Evolutionary conservation across 176 grass and related monocot species (phyloP).

Genomic region (Puya raimondii): DNA sequence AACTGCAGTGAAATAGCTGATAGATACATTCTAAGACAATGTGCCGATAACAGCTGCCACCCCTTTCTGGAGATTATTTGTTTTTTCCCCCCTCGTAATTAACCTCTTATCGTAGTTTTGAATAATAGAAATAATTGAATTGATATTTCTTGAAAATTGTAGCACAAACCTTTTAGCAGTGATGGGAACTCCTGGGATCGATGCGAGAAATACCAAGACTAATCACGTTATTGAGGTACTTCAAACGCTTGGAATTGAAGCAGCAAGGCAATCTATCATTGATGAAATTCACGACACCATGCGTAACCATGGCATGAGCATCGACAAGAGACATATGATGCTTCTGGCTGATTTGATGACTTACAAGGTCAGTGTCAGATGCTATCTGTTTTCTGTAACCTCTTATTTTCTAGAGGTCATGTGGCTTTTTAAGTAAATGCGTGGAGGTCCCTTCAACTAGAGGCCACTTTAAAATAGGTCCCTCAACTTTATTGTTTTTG

Average conservation of each 20-base stretch:
- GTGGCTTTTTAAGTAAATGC: too few relatives aligned
- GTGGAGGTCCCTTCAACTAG: too few relatives aligned
- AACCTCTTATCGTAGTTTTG: not conserved
- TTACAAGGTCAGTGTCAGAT: constrained; percentile 51
- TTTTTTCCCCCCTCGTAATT: not conserved
- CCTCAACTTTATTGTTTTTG: too few relatives aligned
- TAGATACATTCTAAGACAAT: not conserved
- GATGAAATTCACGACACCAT: constrained; percentile 73
- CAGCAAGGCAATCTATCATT: constrained; percentile 69
- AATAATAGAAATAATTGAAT: not conserved
- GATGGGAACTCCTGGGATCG: constrained; percentile 69
- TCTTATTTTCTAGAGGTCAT: not conserved
- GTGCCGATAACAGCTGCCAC: not conserved
- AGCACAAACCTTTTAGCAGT: constrained; percentile 90
- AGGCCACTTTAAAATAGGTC: too few relatives aligned
- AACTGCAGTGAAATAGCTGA: not conserved
- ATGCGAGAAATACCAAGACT: constrained; percentile 62
- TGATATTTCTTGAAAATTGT: constrained; percentile 7
- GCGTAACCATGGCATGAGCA: constrained; percentile 70
- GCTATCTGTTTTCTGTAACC: not conserved
- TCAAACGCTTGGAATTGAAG: constrained; percentile 73
- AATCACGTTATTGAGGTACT: constrained; percentile 86
- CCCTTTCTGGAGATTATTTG: not conserved
- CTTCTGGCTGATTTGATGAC: constrained; percentile 98
- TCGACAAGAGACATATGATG: constrained; percentile 92